Evolutionary conservation across 2,329 filamentous ascomycete genomes (phyloP).

Genomic region (Fusarium secorum): DNA sequence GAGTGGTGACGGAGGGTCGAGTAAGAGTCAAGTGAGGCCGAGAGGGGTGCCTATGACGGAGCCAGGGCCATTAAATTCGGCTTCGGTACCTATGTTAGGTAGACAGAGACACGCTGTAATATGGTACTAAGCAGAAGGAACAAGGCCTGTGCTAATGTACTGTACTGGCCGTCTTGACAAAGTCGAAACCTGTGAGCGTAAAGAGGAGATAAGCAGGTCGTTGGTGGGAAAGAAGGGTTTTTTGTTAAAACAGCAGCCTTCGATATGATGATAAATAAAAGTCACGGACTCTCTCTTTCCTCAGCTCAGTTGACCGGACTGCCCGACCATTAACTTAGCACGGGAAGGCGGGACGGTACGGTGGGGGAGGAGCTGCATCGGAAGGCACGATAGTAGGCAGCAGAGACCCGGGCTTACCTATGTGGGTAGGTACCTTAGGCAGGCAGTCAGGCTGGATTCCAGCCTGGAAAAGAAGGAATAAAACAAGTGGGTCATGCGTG

Average conservation of each 20-base stretch:
- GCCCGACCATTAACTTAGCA: constrained; percentile 17
- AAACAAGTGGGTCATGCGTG: neutral
- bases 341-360: constrained; percentile 29
- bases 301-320: constrained; percentile 7
- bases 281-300: constrained; percentile 6
- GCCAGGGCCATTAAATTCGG: constrained; percentile 26
- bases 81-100: neutral
- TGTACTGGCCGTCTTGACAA: neutral
- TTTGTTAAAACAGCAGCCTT: neutral
- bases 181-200: neutral
- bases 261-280: constrained; percentile 20
- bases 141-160: neutral
- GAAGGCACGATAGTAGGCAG: constrained; percentile 27
- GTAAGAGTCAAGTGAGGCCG: constrained; percentile 32
- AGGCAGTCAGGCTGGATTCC: neutral
- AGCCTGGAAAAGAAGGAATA: neutral
- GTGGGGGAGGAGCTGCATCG: constrained; percentile 25
- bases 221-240: neutral
- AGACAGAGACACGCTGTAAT: constrained; percentile 21
- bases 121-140: neutral
- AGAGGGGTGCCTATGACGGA: constrained; percentile 38
- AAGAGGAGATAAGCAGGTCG: neutral
- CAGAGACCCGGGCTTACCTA: constrained; percentile 1
- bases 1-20: constrained; percentile 26
- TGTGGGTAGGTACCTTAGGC: neutral